Evolutionary conservation across 2,329 filamentous ascomycete species (phyloP), one percentile per base, ranked within the genome.

Genomic region (Cadophora sp.): DNA sequence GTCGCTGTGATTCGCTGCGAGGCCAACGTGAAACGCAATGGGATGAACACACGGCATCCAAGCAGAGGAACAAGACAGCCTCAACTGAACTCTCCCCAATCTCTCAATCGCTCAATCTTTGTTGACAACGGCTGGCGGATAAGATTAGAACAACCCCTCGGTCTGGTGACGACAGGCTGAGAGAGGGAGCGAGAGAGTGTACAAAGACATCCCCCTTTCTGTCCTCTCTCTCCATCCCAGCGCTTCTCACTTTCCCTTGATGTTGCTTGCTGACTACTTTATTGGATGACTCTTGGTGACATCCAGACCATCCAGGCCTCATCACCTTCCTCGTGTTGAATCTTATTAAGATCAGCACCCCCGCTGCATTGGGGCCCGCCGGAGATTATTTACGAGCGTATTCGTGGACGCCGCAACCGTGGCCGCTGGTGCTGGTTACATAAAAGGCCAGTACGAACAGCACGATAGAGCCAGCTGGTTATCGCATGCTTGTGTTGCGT

Each of bases 1-100:
- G 18, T 33, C 3, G 5, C 33, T 20, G 30, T 56, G 53, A 56
- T 56, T 56, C 33, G 53, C 20, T 11, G 53, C 41, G 30, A 18
- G 18, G 14, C 4, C 53, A 56, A n/a, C 33, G 3, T 63, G 68
- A 69, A 67, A 67, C 62, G 58, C 36, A 22, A 65, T 56, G 65
- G 64, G 64, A 64, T 48, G 64, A 68, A 53, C 22, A 56, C 36
- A 47, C 30, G 3, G 41, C 50, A 45, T 63, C 36, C 50, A 41
- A 55, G 60, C 60, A 22, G 30, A 53, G 20, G 27, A 30, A n/a
- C 18, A 50, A 50, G 16, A 43, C 4, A 36, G 20, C 30, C 27
- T 39, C 24, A 48, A 62, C 20, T 18, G 27, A 18, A 3, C 20
- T n/a, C 20, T 30, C 22, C 16, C 1, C 11, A 20, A 39, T 11